Conservation (phyloP, 768 basidiomycete species). For the Termitomyces sp. region DNA sequence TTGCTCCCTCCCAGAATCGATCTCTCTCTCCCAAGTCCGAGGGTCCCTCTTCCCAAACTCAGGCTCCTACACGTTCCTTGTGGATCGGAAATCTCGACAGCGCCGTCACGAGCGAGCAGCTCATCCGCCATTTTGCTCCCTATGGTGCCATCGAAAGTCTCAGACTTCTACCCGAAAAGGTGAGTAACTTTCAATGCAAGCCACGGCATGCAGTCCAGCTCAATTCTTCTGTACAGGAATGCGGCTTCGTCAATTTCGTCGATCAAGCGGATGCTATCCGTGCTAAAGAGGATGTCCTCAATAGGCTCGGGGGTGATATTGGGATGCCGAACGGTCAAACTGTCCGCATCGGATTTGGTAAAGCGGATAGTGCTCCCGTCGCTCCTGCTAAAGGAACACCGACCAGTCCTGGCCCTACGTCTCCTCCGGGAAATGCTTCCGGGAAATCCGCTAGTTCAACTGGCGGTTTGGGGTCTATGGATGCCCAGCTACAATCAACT, state of each 20-base stretch:
- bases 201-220: not conserved
- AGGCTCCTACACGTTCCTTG: constrained; percentile 91
- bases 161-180: constrained; percentile 95
- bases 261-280: constrained; percentile 94
- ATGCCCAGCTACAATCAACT: constrained; percentile 83
- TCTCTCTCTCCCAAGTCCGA: constrained; percentile 85
- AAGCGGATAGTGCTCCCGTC: constrained; percentile 93
- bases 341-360: constrained; percentile 97
- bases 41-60: constrained; percentile 66
- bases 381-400: constrained; percentile 79
- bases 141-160: constrained; percentile 98
- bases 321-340: constrained; percentile 94
- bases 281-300: constrained; percentile 96
- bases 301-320: constrained; percentile 90
- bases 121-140: constrained; percentile 92
- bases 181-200: constrained; percentile 25
- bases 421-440: constrained; percentile 52
- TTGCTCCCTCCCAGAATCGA: constrained; percentile 68
- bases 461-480: constrained; percentile 64
- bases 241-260: constrained; percentile 98
- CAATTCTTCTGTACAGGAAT: constrained; percentile 58
- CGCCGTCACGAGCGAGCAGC: constrained; percentile 89
- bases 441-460: constrained; percentile 46
- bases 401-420: constrained; percentile 61
- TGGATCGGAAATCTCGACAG: constrained; percentile 99